A percentile compares a stretch with the other conserved stretches of the same genome.
Conservation (phyloP, 2,329 filamentous ascomycete species). For the Ceratocystis albifundus region DNA sequence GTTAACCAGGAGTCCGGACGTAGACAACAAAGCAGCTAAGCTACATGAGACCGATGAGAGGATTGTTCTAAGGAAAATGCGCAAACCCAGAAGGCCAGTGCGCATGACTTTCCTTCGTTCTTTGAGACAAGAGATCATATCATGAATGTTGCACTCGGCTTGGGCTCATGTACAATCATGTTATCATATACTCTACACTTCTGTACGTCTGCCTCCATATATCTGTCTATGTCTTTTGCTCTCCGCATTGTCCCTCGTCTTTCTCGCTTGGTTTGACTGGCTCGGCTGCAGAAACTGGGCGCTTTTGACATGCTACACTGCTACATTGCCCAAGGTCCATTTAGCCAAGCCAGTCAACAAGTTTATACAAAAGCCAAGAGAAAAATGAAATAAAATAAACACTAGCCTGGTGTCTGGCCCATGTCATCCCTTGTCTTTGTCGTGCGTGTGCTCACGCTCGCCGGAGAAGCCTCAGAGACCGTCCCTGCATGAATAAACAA, state of each 20-base stretch:
- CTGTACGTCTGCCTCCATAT: not conserved
- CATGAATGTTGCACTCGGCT: conserved; percentile 2
- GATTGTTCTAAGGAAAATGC: not conserved
- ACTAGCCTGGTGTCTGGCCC: not conserved
- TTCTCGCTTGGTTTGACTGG: not conserved
- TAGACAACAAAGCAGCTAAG: not conserved
- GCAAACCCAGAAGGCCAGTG: not conserved
- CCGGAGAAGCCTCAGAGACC: not conserved
- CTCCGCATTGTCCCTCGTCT: not conserved
- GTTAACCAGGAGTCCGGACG: not conserved
- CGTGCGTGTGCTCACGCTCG: not conserved
- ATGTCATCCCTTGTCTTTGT: not conserved
- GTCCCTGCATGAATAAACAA: conserved; percentile 1
- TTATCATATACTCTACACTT: not conserved
- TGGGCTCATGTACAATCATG: not conserved
- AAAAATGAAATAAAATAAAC: not conserved
- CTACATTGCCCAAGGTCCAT: not conserved
- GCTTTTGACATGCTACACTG: not conserved
- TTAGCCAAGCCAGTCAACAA: too few species aligned
- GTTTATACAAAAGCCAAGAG: too few species aligned
- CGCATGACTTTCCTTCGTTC: not conserved
- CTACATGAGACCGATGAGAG: too few species aligned
- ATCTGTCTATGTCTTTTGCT: not conserved
- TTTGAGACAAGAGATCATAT: conserved; percentile 8
- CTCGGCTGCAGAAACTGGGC: not conserved